phyloP scores from a whole-genome alignment of 257 asterid genomes.

The Solanum ossicruentum region DNA sequence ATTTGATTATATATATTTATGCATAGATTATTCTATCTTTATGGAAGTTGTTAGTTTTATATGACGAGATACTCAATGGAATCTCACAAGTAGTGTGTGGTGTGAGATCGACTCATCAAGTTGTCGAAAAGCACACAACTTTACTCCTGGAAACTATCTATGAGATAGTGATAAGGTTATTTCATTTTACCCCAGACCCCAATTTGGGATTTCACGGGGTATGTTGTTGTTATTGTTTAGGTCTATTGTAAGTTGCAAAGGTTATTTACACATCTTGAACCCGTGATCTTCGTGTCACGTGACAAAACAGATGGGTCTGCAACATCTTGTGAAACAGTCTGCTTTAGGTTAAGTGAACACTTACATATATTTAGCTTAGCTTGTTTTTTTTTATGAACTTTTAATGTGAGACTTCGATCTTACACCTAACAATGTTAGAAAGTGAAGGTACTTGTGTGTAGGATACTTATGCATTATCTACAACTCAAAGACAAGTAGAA shows the following conservation, averaged over 20 bases:
- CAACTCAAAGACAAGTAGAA: not conserved
- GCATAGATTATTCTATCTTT: not conserved
- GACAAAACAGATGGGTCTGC: not conserved
- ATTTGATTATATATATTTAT: not conserved
- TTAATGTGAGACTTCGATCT: not conserved
- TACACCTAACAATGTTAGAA: not conserved
- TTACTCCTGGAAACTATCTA: too few species aligned
- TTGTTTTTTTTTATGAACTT: not conserved
- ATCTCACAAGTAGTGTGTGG: not conserved
- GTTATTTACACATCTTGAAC: too few species aligned
- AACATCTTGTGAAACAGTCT: not conserved
- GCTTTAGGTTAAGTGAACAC: not conserved
- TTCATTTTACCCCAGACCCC: too few species aligned
- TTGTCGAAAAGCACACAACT: too few species aligned
- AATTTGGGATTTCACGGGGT: too few species aligned
- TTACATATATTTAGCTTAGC: not conserved
- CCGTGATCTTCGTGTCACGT: too few species aligned
- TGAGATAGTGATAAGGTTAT: too few species aligned
- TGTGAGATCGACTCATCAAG: too few species aligned
- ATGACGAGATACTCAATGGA: too few species aligned
- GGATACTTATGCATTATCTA: not conserved
- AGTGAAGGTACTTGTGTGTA: not conserved
- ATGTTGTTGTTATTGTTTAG: too few species aligned
- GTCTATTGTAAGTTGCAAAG: too few species aligned
- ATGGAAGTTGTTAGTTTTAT: not conserved